Conservation (phyloP, 2,329 filamentous ascomycete genomes). For the Cercospora zeina region DNA sequence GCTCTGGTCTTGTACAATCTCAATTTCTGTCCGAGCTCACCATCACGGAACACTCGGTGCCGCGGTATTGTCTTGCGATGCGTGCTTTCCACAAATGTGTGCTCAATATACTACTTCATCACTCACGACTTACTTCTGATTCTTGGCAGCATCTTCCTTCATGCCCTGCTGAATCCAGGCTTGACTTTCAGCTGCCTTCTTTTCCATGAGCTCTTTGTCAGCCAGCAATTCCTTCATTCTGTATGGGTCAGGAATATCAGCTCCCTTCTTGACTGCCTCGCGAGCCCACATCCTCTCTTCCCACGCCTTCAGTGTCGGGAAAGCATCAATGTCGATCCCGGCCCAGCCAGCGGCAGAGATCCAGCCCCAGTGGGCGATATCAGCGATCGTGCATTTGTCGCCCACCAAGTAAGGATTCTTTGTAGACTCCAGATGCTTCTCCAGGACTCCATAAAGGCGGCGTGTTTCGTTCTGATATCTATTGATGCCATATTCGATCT, state of each 20-base stretch:
- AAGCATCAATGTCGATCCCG: conserved; percentile 70
- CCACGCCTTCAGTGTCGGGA: conserved; percentile 76
- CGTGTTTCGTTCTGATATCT: conserved; percentile 81
- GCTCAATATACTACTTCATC: neutral
- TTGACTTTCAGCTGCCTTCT: conserved; percentile 50
- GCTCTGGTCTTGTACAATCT: too few species aligned
- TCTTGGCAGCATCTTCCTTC: conserved; percentile 63
- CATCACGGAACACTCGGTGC: too few species aligned
- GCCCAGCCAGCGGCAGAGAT: conserved; percentile 60
- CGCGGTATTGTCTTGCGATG: too few species aligned
- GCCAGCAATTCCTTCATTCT: conserved; percentile 60
- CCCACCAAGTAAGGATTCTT: conserved; percentile 59
- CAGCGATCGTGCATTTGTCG: conserved; percentile 66
- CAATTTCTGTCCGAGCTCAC: too few species aligned
- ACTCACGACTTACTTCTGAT: conserved; percentile 12
- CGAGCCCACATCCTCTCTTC: conserved; percentile 68
- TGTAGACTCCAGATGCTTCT: conserved; percentile 63
- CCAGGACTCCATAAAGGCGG: conserved; percentile 76
- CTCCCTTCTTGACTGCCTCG: conserved; percentile 66
- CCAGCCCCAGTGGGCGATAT: conserved; percentile 82
- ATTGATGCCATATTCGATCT: conserved; percentile 78
- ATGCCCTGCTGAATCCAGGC: conserved; percentile 69
- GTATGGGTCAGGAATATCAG: conserved; percentile 67
- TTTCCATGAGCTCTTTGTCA: conserved; percentile 60
- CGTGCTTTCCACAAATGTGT: too few species aligned